These are phyloP conservation scores for Royoungia palumana DNA, from an alignment of 768 basidiomycete species.

Conservation along the genomic window DNA sequence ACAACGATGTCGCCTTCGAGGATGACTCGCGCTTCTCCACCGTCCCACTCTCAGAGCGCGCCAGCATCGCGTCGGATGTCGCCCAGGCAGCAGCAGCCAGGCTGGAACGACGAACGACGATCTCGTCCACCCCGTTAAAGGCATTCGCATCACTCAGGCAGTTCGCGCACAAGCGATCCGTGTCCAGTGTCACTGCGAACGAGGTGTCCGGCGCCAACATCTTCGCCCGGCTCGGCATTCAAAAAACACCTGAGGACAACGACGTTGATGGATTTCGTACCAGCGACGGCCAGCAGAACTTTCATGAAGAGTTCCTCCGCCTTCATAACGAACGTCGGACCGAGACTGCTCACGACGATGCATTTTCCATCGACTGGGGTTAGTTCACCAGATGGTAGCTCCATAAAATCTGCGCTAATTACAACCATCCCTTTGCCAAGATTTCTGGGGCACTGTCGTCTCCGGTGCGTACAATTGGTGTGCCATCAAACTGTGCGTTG, in stretches of 20 bases:
- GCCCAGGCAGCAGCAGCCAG: slow-evolving; percentile 15
- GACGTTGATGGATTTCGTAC: slow-evolving; percentile 38
- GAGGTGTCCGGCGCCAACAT: slow-evolving; percentile 44
- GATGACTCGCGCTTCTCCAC: slow-evolving; percentile 51
- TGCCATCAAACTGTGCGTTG: background rate
- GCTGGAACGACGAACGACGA: slow-evolving; percentile 30
- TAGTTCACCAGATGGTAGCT: slow-evolving; percentile 20
- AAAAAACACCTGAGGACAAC: slow-evolving; percentile 40
- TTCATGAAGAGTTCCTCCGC: slow-evolving; percentile 75
- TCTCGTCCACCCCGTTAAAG: slow-evolving; percentile 24
- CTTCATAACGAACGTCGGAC: slow-evolving; percentile 55
- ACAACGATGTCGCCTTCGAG: slow-evolving; percentile 55
- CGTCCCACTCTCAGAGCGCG: slow-evolving; percentile 40
- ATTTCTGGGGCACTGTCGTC: slow-evolving; percentile 95
- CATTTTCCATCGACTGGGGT: slow-evolving; percentile 75
- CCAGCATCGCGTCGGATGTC: slow-evolving; percentile 32
- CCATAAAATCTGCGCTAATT: slow-evolving; percentile 2
- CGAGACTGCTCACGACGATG: slow-evolving; percentile 36
- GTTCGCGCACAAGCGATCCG: slow-evolving; percentile 57
- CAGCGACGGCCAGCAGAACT: slow-evolving; percentile 61
- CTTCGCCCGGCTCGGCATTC: slow-evolving; percentile 49
- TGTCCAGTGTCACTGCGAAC: slow-evolving; percentile 53
- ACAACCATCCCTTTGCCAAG: slow-evolving; percentile 35
- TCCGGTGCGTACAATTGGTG: slow-evolving; percentile 50
- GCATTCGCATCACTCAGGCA: slow-evolving; percentile 22